Conservation (phyloP, 805 yeast genomes). For the Tetrapisispora fleetii region DNA sequence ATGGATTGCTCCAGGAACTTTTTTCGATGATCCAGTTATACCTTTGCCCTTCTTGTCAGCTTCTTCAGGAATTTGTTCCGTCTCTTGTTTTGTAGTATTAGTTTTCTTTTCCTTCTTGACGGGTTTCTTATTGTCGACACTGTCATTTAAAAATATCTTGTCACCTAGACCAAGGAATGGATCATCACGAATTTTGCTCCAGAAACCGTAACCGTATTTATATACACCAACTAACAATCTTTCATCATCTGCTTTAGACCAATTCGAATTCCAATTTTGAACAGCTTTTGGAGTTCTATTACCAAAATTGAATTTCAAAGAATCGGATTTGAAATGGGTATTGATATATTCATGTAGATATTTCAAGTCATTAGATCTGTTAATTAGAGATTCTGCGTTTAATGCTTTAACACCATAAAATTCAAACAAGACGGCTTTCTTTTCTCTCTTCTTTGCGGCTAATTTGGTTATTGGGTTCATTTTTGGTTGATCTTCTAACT, state of each 20-base stretch:
- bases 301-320: slow-evolving; percentile 49
- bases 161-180: slow-evolving; percentile 81
- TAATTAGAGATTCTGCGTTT: slow-evolving; percentile 79
- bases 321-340: slow-evolving; percentile 43
- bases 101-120: not conserved
- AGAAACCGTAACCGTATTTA: slow-evolving; percentile 92
- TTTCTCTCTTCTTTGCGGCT: slow-evolving; percentile 66
- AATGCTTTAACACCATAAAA: slow-evolving; percentile 78
- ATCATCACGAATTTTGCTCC: slow-evolving; percentile 92
- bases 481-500: slow-evolving; percentile 25
- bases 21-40: slow-evolving; percentile 36
- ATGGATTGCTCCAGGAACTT: slow-evolving; percentile 88
- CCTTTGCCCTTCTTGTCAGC: slow-evolving; percentile 20
- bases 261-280: slow-evolving; percentile 81
- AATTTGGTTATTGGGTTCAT: slow-evolving; percentile 43
- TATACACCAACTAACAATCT: slow-evolving; percentile 77
- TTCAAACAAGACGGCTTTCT: slow-evolving; percentile 82
- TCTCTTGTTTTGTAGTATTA: not conserved
- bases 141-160: slow-evolving; percentile 62
- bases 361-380: slow-evolving; percentile 79
- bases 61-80: not conserved
- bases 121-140: slow-evolving; percentile 7
- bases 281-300: slow-evolving; percentile 61
- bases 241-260: slow-evolving; percentile 79
- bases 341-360: slow-evolving; percentile 46